Base-by-base conservation (phyloP, 1,139 yeast species). In the Tardiomyces depauwii region DNA sequence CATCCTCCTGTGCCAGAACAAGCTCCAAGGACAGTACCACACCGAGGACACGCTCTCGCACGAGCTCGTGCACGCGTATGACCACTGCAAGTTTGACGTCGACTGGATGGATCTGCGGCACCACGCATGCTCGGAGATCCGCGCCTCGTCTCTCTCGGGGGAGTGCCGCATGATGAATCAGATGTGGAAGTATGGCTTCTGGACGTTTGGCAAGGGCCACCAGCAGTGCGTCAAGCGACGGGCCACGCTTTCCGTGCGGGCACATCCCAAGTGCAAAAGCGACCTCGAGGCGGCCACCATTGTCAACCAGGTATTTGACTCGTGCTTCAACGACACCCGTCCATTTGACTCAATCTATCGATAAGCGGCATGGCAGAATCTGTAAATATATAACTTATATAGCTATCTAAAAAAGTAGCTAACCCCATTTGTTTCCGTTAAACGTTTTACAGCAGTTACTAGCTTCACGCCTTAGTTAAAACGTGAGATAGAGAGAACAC, bases 61-160 rank as follows among this genome's bases (percentile, higher is more conserved):
- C 62, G 99, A 91, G 60, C 72, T 91, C 62, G 81, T 93, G 19
- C 99, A 91, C 64, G 93, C 89, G 46, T 91, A 87, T 64, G 99
- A 91, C 64, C 82, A 88, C 60, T 71, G 87, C 55, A 82, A 87
- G 62, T 91, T 93, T 68, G 72, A 86, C 46, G 87, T 91, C 10
- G 84, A 91, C 62, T 82, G 95, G 80, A 62, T 73, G 47, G 78
- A 91, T 63, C 70, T 93, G 59, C 78, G 78, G 58, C 98, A 91
- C 60, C 98, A 91, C 62, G 98, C 98, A 0, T 93, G 98, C 64
- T 82, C 96, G 0, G 98, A 91, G 65, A 87, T 91, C 45, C 72
- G 99, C 50, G 98, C 98, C 0, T 82, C 94, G 13, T 82, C 86
- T 60, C 71, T 91, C 38, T 84, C 95, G 58, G 99, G 99, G 9